phyloP scores from a whole-genome alignment of 305 asterid species.

The Striga hermonthica region DNA sequence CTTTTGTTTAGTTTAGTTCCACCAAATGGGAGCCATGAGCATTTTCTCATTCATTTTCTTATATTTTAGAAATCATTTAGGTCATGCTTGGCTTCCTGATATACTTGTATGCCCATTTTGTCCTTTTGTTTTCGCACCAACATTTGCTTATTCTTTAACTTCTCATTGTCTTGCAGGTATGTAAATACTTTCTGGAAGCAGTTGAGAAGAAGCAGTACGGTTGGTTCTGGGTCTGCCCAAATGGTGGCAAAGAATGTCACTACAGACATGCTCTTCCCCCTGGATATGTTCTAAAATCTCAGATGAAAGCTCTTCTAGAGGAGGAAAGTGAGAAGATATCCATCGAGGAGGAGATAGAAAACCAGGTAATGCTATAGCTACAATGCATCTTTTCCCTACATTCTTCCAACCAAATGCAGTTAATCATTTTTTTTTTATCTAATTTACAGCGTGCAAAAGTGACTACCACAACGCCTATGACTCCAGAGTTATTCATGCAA shows the following conservation, averaged over 20 bases:
- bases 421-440: background rate
- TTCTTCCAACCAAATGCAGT: background rate
- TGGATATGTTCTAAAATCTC: constrained; percentile 83
- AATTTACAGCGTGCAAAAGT: constrained; percentile 71
- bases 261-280: constrained; percentile 97
- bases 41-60: background rate
- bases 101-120: constrained; percentile 1
- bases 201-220: constrained; percentile 99
- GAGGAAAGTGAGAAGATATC: constrained; percentile 74
- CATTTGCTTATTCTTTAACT: constrained; percentile 15
- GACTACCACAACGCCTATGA: constrained; percentile 73
- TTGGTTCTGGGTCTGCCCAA: constrained; percentile 97
- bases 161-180: constrained; percentile 53
- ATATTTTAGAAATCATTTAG: background rate
- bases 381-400: constrained; percentile 1
- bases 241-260: constrained; percentile 83
- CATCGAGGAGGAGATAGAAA: constrained; percentile 90
- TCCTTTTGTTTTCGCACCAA: constrained; percentile 16
- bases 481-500: constrained; percentile 73
- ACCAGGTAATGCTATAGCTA: constrained; percentile 51
- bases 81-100: background rate
- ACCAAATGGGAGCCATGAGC: background rate
- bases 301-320: constrained; percentile 93
- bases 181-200: constrained; percentile 89
- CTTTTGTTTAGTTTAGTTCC: constrained; percentile 15